Evolutionary conservation across 352 stramenopile species (phyloP), one percentile per base, ranked within the genome.

Genomic region (Globisporangium cederbergense): DNA sequence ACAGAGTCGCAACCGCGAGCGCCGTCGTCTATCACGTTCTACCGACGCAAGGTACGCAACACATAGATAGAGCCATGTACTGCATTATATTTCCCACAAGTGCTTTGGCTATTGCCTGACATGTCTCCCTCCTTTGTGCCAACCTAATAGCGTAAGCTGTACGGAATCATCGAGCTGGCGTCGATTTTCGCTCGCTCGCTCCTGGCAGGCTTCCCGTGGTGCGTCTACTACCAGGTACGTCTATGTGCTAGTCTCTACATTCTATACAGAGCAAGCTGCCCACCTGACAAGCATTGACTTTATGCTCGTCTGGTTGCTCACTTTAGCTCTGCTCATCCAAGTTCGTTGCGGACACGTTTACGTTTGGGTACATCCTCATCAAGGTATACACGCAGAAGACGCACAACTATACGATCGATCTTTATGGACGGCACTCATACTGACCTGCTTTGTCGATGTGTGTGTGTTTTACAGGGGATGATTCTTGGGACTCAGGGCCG

Each of bases 291-390:
- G 3, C 14, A 11, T 16, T 45, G 40, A 14, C 18, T 18, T 54
- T 13, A n/a, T 56, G 5, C 18, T 28, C 20, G 9, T 40, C 6
- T 57, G 58, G 5, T 42, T 42, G n/a, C 32, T 20, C 8, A 4
- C 14, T 10, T 1, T 25, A 86, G 74, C 61, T 89, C 3, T 87
- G 81, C 51, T 62, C 79, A 2, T 90, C 83, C 20, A 90, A 90
- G 63, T 83, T 89, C 30, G 85, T 94, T 55, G 85, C 72, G 28
- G 75, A 92, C 49, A 66, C 88, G 30, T 90, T 94, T 34, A 88
- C 81, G 4, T 88, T 91, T 67, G 67, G 74, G 11, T 94, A 94
- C 64, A 76, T 92, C 46, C 81, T 90, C 59, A 74, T 86, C 63
- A 92, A 91, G 77, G 81, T 90, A 72, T 20, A 54, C n/a, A 3